Percentiles rank a stretch among this genome's conserved stretches.
phyloP scores from a whole-genome alignment of 768 basidiomycete genomes.

The Asterophora parasitica region DNA sequence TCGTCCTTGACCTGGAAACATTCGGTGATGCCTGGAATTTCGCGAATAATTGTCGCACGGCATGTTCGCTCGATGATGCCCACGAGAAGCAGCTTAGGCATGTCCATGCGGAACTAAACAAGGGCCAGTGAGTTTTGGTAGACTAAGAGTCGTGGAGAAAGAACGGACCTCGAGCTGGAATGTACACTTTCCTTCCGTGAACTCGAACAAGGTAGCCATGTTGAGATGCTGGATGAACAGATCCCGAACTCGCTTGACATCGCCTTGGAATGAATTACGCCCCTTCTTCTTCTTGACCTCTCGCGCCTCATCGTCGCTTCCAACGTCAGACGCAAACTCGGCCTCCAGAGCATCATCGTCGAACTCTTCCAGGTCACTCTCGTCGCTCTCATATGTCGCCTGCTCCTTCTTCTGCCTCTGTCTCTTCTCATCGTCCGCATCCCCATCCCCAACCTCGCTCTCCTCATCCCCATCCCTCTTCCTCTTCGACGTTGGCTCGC shows the following conservation, averaged over 20 bases:
- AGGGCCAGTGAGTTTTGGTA: slow-evolving; percentile 2
- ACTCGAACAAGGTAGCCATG: slow-evolving; percentile 69
- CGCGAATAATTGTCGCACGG: slow-evolving; percentile 77
- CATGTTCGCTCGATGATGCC: slow-evolving; percentile 90
- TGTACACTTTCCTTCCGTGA: slow-evolving; percentile 59
- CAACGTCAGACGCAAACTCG: slow-evolving; percentile 49
- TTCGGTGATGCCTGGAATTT: slow-evolving; percentile 83
- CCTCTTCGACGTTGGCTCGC: slow-evolving; percentile 28
- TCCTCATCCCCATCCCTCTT: slow-evolving; percentile 54
- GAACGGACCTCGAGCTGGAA: slow-evolving; percentile 79
- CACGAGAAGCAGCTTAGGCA: slow-evolving; percentile 91
- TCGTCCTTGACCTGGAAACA: slow-evolving; percentile 76
- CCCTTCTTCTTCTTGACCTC: slow-evolving; percentile 23
- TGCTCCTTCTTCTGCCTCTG: slow-evolving; percentile 68
- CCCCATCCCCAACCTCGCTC: slow-evolving; percentile 78
- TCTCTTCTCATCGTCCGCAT: slow-evolving; percentile 75
- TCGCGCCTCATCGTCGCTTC: slow-evolving; percentile 27
- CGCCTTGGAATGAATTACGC: slow-evolving; percentile 31
- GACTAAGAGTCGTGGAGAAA: background rate
- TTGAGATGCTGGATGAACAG: slow-evolving; percentile 55
- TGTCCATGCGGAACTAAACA: slow-evolving; percentile 73
- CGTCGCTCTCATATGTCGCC: slow-evolving; percentile 72
- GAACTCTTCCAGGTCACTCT: slow-evolving; percentile 48
- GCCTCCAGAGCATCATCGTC: slow-evolving; percentile 62
- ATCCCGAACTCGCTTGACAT: slow-evolving; percentile 40